Percentiles rank a stretch among this genome's conserved stretches.
Evolutionary conservation across 768 basidiomycete genomes (phyloP).

Genomic region (Rhizopogon vulgaris): DNA sequence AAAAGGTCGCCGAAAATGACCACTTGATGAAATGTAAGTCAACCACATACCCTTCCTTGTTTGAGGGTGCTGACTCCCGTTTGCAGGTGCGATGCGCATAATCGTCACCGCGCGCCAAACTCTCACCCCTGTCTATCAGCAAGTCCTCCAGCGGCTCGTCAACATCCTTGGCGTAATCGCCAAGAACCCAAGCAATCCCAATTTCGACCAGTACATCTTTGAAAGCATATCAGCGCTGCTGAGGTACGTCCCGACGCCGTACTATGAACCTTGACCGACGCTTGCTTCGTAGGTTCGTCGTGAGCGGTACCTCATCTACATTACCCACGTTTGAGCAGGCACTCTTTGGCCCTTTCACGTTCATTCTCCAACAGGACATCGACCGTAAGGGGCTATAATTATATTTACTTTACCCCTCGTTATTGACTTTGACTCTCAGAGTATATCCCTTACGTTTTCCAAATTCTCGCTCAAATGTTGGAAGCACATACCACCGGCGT

Average conservation of each 20-base stretch:
- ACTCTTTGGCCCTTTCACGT: conserved; percentile 81
- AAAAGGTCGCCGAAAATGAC: conserved; percentile 96
- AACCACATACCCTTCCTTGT: neutral
- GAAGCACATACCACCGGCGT: conserved; percentile 64
- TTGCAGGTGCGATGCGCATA: conserved; percentile 86
- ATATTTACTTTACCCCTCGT: neutral
- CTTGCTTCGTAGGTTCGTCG: conserved; percentile 58
- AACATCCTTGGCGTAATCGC: conserved; percentile 81
- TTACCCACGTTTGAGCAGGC: conserved; percentile 72
- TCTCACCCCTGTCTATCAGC: conserved; percentile 61
- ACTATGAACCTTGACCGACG: neutral
- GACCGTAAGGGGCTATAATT: conserved; percentile 52
- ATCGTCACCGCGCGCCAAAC: conserved; percentile 83
- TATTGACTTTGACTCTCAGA: conserved; percentile 39
- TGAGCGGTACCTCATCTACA: conserved; percentile 59
- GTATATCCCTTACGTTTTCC: conserved; percentile 97
- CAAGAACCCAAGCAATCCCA: conserved; percentile 95
- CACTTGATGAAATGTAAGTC: conserved; percentile 92
- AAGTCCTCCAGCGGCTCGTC: conserved; percentile 68
- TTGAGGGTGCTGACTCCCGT: conserved; percentile 1
- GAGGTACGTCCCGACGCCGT: conserved; percentile 42
- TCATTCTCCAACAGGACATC: conserved; percentile 88
- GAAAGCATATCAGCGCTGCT: conserved; percentile 94
- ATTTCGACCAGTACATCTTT: conserved; percentile 96
- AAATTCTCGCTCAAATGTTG: conserved; percentile 93